Evolutionary conservation across 2,329 filamentous ascomycete genomes (phyloP).

Genomic region (Aspergillus tamarii): DNA sequence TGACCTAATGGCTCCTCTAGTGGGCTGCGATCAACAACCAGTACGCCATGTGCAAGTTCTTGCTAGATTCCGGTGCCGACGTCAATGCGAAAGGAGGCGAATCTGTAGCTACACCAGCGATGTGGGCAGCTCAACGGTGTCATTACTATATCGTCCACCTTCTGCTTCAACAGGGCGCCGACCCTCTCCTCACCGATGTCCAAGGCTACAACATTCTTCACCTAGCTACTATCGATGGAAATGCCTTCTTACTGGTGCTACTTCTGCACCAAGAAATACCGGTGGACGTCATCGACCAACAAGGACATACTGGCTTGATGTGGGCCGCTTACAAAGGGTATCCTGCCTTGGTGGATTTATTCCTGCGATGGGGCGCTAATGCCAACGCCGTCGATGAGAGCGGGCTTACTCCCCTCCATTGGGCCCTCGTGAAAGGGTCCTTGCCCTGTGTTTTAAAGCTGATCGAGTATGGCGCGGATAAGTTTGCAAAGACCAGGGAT

Average conservation of each 20-base stretch:
- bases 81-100: conserved; percentile 96
- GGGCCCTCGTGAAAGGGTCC: conserved; percentile 93
- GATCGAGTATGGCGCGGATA: conserved; percentile 91
- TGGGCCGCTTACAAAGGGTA: conserved; percentile 99
- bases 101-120: conserved; percentile 87
- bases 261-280: conserved; percentile 94
- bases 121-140: conserved; percentile 96
- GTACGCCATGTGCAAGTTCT: conserved; percentile 94
- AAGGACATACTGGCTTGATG: conserved; percentile 94
- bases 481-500: conserved; percentile 84
- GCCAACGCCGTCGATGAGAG: conserved; percentile 89
- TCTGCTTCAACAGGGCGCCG: conserved; percentile 85
- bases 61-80: conserved; percentile 82
- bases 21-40: conserved; percentile 99
- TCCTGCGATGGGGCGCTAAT: conserved; percentile 92
- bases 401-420: conserved; percentile 92
- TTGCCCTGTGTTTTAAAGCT: conserved; percentile 88
- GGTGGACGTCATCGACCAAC: conserved; percentile 85
- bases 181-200: conserved; percentile 87
- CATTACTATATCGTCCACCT: conserved; percentile 97
- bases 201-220: conserved; percentile 98
- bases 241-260: conserved; percentile 84
- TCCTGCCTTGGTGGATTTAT: conserved; percentile 86
- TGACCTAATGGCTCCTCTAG: conserved; percentile 51
- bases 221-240: conserved; percentile 95